Percentiles rank a stretch among this genome's conserved stretches.
Evolutionary conservation across 768 basidiomycete species (phyloP).

Genomic region (Cubamyces lactineus): DNA sequence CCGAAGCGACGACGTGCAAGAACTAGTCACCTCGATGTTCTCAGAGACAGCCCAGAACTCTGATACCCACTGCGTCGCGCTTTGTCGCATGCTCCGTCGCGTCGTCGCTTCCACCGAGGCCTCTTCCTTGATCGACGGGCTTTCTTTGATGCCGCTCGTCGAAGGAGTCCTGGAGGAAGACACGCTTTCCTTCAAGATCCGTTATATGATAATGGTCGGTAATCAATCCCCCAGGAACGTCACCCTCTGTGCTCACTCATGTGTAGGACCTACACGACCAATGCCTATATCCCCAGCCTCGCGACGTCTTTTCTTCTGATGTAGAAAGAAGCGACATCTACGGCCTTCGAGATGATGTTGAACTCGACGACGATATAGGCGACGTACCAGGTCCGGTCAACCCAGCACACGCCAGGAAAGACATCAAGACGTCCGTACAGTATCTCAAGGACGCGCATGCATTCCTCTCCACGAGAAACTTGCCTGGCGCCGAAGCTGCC

Average conservation of each 20-base stretch:
- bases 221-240: background rate
- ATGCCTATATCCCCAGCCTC: constrained; percentile 25
- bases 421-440: background rate
- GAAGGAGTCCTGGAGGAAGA: constrained; percentile 29
- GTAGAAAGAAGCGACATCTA: constrained; percentile 29
- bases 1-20: constrained; percentile 26
- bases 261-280: constrained; percentile 30
- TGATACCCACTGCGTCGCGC: constrained; percentile 20
- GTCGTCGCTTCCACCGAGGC: constrained; percentile 29
- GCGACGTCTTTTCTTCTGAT: constrained; percentile 31
- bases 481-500: no score
- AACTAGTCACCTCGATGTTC: constrained; percentile 27
- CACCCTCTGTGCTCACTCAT: background rate
- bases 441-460: constrained; percentile 10
- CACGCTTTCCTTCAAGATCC: constrained; percentile 26
- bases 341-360: constrained; percentile 20
- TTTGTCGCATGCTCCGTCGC: constrained; percentile 29
- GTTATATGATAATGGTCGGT: constrained; percentile 33
- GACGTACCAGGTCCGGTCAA: background rate
- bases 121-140: constrained; percentile 22
- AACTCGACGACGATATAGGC: constrained; percentile 14
- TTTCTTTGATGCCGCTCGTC: constrained; percentile 19
- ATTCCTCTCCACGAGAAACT: constrained; percentile 36
- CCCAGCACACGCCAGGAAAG: background rate
- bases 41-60: constrained; percentile 17